Evolutionary conservation across 2,329 filamentous ascomycete genomes (phyloP).

Genomic region (Myriosclerotinia scirpicola): DNA sequence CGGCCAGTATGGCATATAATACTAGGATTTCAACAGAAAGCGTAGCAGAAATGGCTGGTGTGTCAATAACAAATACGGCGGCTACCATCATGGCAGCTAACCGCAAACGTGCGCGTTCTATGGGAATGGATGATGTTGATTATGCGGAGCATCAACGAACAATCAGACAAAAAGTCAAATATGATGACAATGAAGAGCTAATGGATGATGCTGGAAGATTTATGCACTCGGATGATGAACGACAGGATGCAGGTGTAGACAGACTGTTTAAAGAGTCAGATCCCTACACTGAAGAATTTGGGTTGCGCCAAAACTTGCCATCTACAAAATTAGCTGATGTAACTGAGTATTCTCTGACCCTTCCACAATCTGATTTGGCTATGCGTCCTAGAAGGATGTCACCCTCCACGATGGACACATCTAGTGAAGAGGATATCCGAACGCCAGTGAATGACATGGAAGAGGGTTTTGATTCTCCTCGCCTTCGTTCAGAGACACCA

Average conservation of each 20-base stretch:
- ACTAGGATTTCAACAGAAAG: not conserved
- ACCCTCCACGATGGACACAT: not conserved
- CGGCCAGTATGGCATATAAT: not conserved
- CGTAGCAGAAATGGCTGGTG: conserved; percentile 10
- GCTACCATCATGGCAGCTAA: conserved; percentile 12
- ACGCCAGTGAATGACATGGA: conserved; percentile 19
- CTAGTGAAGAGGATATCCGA: conserved; percentile 13
- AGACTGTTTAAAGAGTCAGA: conserved; percentile 16
- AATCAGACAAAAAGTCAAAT: not conserved
- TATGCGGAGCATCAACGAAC: not conserved
- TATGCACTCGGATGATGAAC: conserved; percentile 8
- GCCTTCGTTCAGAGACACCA: conserved; percentile 14
- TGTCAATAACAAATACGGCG: conserved; percentile 9
- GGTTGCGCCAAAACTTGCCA: not conserved
- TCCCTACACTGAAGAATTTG: conserved; percentile 12
- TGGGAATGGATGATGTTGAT: conserved; percentile 2
- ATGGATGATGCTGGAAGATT: not conserved
- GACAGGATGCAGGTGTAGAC: not conserved
- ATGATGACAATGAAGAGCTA: not conserved
- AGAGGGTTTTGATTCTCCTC: conserved; percentile 10
- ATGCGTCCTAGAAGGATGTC: not conserved
- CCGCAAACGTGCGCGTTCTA: conserved; percentile 12
- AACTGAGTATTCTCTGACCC: no score
- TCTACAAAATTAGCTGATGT: not conserved
- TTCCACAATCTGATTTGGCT: not conserved